Percentiles rank a stretch among this genome's conserved stretches.
phyloP scores from a whole-genome alignment of 2,329 filamentous ascomycete species.

The Leptographium flavum region DNA sequence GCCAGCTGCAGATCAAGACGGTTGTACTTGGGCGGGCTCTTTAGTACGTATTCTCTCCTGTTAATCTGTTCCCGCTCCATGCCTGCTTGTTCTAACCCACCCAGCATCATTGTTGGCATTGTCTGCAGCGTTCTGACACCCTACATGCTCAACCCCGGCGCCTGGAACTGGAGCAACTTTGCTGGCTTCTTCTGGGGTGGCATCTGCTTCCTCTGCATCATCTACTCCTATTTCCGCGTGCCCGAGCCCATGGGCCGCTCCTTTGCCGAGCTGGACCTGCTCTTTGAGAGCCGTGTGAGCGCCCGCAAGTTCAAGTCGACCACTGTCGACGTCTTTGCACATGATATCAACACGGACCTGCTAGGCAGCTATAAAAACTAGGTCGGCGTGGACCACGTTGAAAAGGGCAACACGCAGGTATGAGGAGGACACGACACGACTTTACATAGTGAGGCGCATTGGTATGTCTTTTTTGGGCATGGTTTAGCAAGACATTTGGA shows the following conservation, averaged over 20 bases:
- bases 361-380: slow-evolving; percentile 34
- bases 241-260: slow-evolving; percentile 69
- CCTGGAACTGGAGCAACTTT: slow-evolving; percentile 81
- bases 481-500: no score
- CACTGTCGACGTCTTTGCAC: slow-evolving; percentile 40
- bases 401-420: not conserved
- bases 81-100: not conserved
- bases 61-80: not conserved
- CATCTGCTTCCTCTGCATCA: slow-evolving; percentile 64
- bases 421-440: not conserved
- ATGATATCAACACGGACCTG: slow-evolving; percentile 31
- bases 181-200: slow-evolving; percentile 82
- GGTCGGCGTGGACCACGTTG: slow-evolving; percentile 14
- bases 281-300: slow-evolving; percentile 61
- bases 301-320: slow-evolving; percentile 58
- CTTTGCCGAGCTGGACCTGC: slow-evolving; percentile 73
- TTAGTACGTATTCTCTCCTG: slow-evolving; percentile 3
- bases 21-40: slow-evolving; percentile 19
- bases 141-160: slow-evolving; percentile 81
- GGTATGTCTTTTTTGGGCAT: no score
- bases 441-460: not conserved
- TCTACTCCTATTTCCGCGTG: slow-evolving; percentile 70
- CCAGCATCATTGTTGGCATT: slow-evolving; percentile 61
- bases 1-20: slow-evolving; percentile 79
- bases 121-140: slow-evolving; percentile 70